Evolutionary conservation across 148 eudicot species (phyloP), one percentile per base, ranked within the genome.

Genomic region (Arbutus unedo): DNA sequence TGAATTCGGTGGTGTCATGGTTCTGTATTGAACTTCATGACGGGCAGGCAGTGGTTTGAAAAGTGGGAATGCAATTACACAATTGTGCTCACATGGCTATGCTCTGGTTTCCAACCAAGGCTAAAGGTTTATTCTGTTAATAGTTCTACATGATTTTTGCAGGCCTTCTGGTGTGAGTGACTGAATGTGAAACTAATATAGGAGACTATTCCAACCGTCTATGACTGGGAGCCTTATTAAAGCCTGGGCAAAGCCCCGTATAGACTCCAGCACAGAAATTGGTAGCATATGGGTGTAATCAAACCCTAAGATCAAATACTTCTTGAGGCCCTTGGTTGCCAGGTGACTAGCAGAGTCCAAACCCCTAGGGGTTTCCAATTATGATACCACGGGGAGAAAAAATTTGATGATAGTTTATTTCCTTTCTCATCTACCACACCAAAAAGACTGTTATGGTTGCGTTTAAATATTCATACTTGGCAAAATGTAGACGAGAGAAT

Each of bases 1-100:
- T 60, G 43, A 62, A 62, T 79, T 45, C 23, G 71, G 71, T 25
- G 5, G 73, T 77, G 44, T 48, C 25, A 49, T 53, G 79, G 79
- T 76, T 25, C 9, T 6, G n/a, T 21, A 15, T 62, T 11, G 23
- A 59, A n/a, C 57, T 59, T 59, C 80, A n/a, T 38, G 11, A 45
- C 1, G 23, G 48, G 16, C 8, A 76, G 59, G 18, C 57, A 50
- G 44, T 25, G 41, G 45, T 2, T 51, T 49, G 44, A 44, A 15
- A 76, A 25, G 21, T 76, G 15, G 79, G 79, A 53, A 53, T 15
- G 15, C 14, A 11, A 9, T 53, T 53, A 9, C 16, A 53, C 15
- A 53, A 53, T 9, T 53, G 56, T 16, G 23, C 79, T 25, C 21
- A 75, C 9, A 53, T 19, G 15, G 3, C 11, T 73, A 8, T 18